Conservation (phyloP, 2,329 filamentous ascomycete genomes). For the Phialophora expanda region DNA sequence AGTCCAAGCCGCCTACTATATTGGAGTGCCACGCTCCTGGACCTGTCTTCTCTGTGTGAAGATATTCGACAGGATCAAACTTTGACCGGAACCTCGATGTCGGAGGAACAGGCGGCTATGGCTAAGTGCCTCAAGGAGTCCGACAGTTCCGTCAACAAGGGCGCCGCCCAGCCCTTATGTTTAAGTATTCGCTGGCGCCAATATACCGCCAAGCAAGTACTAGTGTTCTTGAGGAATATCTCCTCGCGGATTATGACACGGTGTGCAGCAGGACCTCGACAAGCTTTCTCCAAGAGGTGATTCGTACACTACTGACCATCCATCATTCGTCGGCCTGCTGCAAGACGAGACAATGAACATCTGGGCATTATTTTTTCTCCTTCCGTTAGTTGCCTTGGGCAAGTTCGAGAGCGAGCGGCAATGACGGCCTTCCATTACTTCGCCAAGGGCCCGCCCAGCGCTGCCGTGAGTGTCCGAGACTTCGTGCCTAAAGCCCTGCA, state of each 20-base stretch:
- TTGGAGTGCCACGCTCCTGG: not conserved
- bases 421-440: not conserved
- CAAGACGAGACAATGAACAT: constrained; percentile 3
- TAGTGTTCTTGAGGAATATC: constrained; percentile 10
- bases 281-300: constrained; percentile 20
- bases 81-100: not conserved
- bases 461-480: constrained; percentile 6
- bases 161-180: constrained; percentile 1
- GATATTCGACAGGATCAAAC: not conserved
- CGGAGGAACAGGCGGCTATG: not conserved
- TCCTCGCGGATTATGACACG: constrained; percentile 2
- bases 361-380: not conserved
- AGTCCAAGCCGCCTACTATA: not conserved
- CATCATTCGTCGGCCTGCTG: constrained; percentile 8
- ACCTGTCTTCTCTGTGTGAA: not conserved
- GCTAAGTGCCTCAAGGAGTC: constrained; percentile 1
- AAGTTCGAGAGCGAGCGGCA: not conserved
- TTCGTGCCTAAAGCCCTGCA: not conserved
- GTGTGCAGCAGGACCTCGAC: constrained; percentile 9
- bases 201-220: not conserved
- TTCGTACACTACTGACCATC: not conserved
- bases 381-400: not conserved
- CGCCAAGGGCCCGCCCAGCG: constrained; percentile 15
- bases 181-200: constrained; percentile 2
- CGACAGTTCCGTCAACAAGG: constrained; percentile 10